Evolutionary conservation across 1,284 basidiomycete genomes (phyloP).

Genomic region (Kwoniella shivajii): DNA sequence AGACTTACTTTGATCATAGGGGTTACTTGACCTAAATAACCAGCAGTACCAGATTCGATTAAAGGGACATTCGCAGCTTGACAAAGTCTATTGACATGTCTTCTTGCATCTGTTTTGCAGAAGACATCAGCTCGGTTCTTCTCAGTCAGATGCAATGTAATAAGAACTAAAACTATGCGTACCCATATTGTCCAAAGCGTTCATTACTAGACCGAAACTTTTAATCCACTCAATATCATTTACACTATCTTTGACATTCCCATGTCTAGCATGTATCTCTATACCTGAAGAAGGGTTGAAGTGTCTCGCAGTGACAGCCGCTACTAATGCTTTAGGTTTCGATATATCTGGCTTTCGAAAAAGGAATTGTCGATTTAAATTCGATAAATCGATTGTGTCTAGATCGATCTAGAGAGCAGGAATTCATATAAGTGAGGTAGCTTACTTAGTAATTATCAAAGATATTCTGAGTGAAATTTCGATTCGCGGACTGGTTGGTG

Average conservation of each 20-base stretch:
- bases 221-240: constrained; percentile 91
- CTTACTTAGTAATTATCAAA: too few species aligned
- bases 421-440: constrained; percentile 1
- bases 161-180: constrained; percentile 32
- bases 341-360: constrained; percentile 98
- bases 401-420: constrained; percentile 71
- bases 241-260: constrained; percentile 91
- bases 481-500: background rate
- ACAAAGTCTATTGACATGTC: constrained; percentile 97
- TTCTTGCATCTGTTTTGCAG: constrained; percentile 66
- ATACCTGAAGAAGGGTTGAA: constrained; percentile 81
- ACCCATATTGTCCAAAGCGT: constrained; percentile 96
- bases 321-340: constrained; percentile 92
- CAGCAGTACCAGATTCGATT: constrained; percentile 95
- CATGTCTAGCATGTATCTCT: constrained; percentile 84
- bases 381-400: constrained; percentile 98
- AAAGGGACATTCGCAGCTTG: constrained; percentile 86
- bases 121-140: background rate
- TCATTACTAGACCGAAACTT: constrained; percentile 88
- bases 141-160: background rate
- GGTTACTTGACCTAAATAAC: constrained; percentile 77
- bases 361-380: constrained; percentile 95
- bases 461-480: background rate
- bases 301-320: constrained; percentile 79
- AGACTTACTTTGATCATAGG: constrained; percentile 58